These are phyloP conservation scores for Atalantia buxifolia DNA, from an alignment of 345 rosid genomes.

Conservation along the genomic window DNA sequence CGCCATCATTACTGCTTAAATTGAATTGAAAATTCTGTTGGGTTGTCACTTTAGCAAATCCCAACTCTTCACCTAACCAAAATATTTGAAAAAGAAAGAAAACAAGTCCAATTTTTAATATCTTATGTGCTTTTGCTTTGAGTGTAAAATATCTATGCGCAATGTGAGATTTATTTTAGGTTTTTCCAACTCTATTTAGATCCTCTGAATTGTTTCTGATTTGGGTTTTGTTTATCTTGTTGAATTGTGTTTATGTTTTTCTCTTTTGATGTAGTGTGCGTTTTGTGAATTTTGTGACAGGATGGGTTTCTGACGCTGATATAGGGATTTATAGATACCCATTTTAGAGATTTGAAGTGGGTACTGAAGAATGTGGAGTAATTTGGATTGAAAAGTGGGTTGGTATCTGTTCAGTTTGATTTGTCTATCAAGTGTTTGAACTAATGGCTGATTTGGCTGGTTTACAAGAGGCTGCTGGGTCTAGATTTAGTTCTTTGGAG, in stretches of 20 bases:
- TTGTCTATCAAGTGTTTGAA: conserved; percentile 14
- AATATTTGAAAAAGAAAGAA: background rate
- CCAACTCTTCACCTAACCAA: conserved; percentile 41
- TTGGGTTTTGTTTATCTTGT: background rate
- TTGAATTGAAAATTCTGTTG: conserved; percentile 34
- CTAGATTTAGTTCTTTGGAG: conserved; percentile 78
- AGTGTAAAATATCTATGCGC: conserved; percentile 34
- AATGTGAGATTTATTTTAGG: conserved; percentile 3
- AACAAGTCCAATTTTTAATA: background rate
- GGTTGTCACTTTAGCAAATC: conserved; percentile 43
- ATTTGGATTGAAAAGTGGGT: conserved; percentile 6
- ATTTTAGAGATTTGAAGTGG: conserved; percentile 19
- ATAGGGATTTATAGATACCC: conserved; percentile 15
- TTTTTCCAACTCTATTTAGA: background rate
- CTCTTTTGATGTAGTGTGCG: background rate
- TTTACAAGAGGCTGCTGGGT: conserved; percentile 72
- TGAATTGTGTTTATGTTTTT: conserved; percentile 6
- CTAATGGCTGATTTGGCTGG: conserved; percentile 82
- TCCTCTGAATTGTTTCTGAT: conserved; percentile 3
- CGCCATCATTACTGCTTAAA: conserved; percentile 28
- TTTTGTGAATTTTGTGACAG: conserved; percentile 20
- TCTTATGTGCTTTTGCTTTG: conserved; percentile 35
- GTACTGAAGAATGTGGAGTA: conserved; percentile 19
- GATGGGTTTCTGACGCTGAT: conserved; percentile 19
- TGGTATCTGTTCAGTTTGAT: conserved; percentile 11